Evolutionary conservation across 2,329 filamentous ascomycete species (phyloP).

Genomic region (Fusarium sp.): DNA sequence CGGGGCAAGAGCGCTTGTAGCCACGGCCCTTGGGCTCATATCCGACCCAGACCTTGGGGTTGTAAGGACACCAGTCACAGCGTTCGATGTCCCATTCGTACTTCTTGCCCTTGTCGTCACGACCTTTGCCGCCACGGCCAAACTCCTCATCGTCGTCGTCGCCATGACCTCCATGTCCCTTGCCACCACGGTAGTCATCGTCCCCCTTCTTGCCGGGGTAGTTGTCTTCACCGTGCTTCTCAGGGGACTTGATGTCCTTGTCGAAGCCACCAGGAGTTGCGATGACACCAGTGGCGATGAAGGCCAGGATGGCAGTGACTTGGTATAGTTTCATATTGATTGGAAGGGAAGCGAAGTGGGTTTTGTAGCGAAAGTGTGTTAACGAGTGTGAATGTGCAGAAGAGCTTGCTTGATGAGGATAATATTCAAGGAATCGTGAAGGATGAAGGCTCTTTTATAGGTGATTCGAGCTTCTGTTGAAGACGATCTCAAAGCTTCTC

Average conservation of each 20-base stretch:
- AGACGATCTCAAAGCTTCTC: not conserved
- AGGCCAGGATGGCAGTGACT: conserved; percentile 25
- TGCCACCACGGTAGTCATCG: not conserved
- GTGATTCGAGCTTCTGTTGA: not conserved
- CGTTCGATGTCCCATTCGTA: conserved; percentile 22
- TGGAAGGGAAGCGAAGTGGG: not conserved
- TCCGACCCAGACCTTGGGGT: not conserved
- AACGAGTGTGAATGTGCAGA: conserved; percentile 12
- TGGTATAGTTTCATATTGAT: conserved; percentile 30
- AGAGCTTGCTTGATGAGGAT: conserved; percentile 23
- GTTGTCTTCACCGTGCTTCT: not conserved
- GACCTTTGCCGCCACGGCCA: not conserved
- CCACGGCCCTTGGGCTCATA: conserved; percentile 1
- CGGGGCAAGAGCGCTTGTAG: conserved; percentile 27
- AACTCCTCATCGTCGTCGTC: conserved; percentile 18
- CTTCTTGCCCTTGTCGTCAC: conserved; percentile 20
- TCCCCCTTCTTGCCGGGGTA: not conserved
- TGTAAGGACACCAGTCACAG: conserved; percentile 24
- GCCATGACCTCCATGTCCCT: not conserved
- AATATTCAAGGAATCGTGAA: not conserved
- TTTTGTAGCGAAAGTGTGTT: conserved; percentile 17
- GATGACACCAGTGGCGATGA: conserved; percentile 32
- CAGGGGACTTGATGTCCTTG: not conserved
- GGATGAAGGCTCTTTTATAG: conserved; percentile 17
- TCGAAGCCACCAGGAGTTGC: conserved; percentile 17